Evolutionary conservation across 345 rosid genomes (phyloP), one percentile per base, ranked within the genome.

Genomic region (Limnanthes douglasii): DNA sequence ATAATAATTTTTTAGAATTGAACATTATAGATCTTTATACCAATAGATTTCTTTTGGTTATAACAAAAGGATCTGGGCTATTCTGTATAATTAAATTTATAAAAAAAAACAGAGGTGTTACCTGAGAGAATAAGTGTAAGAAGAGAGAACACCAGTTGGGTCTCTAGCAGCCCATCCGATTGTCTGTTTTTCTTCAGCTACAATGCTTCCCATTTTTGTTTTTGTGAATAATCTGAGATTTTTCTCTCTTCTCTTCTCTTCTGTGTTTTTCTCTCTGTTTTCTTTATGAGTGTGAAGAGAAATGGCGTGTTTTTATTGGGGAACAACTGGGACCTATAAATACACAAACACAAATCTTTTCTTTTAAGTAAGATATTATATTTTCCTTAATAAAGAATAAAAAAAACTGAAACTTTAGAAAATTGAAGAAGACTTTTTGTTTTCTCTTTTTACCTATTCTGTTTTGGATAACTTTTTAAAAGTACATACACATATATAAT

Each of bases 161-260:
- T 78, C 86, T 60, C 70, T 57, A 1, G 93, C 93, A 18, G 95
- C 95, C 81, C 74, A 75, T 6, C 95, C 95, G 0, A 54, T 48
- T 14, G 57, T 47, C 13, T 42, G 53, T 45, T 54, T 61, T n/a
- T n/a, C n/a, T 59, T 56, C 71, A 1, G 18, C 8, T 5, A 55
- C 60, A 20, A 37, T n/a, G 34, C 38, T 34, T 5, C 55, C 57
- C 73, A 66, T 66, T 35, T 41, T 21, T 28, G 5, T 5, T 18
- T 25, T n/a, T n/a, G n/a, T n/a, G 17, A 14, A n/a, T n/a, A n/a
- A n/a, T n/a, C n/a, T n/a, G n/a, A n/a, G n/a, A n/a, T 44, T 38
- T 56, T 44, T 39, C 21, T 50, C 42, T 43, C 56, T 4, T 17
- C 38, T 37, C 18, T 35, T 5, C 23, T 5, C 8, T 17, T 16